These are phyloP conservation scores for Nakazawaea ishiwadae DNA, from an alignment of 805 yeast species.

Conservation along the genomic window DNA sequence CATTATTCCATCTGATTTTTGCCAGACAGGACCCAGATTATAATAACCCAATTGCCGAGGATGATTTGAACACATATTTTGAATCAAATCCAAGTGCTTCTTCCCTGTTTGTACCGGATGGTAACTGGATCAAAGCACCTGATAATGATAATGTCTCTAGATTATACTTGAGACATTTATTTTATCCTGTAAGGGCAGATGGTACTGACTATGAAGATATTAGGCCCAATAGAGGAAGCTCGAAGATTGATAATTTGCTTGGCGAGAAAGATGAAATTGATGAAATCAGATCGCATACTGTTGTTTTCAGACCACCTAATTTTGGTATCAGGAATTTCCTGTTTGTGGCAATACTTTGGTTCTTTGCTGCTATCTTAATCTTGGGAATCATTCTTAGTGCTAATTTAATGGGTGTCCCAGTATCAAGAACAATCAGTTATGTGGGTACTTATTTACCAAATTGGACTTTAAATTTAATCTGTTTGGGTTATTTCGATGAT, in stretches of 20 bases:
- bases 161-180: conserved; percentile 57
- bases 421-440: background rate
- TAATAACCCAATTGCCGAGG: conserved; percentile 46
- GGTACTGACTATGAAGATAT: conserved; percentile 51
- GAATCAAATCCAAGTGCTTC: conserved; percentile 32
- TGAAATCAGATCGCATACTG: conserved; percentile 43
- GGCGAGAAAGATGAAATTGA: conserved; percentile 28
- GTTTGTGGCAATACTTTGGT: conserved; percentile 40
- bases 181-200: conserved; percentile 78
- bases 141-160: conserved; percentile 72
- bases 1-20: conserved; percentile 37
- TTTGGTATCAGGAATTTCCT: conserved; percentile 56
- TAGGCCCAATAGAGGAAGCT: conserved; percentile 33
- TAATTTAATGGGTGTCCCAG: conserved; percentile 7
- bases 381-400: background rate
- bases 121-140: conserved; percentile 82
- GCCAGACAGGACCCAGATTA: conserved; percentile 47
- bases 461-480: conserved; percentile 6
- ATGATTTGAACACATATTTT: conserved; percentile 41
- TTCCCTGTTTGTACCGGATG: conserved; percentile 75
- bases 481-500: conserved; percentile 6
- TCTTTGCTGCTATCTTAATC: conserved; percentile 27
- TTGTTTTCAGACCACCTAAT: conserved; percentile 84
- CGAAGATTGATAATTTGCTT: conserved; percentile 29
- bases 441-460: conserved; percentile 1